These are phyloP conservation scores for Hyaloperonospora brassicae DNA, from an alignment of 352 stramenopile genomes.

Conservation along the genomic window DNA sequence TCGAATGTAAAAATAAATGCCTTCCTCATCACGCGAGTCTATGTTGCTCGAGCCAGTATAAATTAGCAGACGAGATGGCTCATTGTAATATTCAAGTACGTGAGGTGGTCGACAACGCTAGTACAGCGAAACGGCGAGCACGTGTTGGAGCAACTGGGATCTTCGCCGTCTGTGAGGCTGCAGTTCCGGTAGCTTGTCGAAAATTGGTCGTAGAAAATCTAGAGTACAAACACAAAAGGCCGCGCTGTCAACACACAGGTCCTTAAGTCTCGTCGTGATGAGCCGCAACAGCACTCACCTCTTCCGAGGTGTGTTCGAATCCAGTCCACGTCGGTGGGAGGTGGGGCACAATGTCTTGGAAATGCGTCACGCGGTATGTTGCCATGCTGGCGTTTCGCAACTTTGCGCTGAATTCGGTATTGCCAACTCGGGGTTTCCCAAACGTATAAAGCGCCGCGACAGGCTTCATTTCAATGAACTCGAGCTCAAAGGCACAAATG, in stretches of 20 bases:
- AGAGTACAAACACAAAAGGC: not conserved
- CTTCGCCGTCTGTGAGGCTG: conserved; percentile 51
- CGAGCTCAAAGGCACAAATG: conserved; percentile 69
- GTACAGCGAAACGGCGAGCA: conserved; percentile 71
- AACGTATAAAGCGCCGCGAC: conserved; percentile 64
- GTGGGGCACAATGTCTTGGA: conserved; percentile 67
- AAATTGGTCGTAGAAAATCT: conserved; percentile 83
- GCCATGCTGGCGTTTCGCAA: conserved; percentile 48
- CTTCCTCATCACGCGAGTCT: too few species aligned
- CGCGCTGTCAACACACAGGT: too few species aligned
- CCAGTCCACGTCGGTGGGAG: conserved; percentile 68
- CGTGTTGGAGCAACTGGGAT: conserved; percentile 53
- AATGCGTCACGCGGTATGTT: conserved; percentile 73
- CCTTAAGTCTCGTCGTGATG: too few species aligned
- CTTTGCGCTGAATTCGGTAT: conserved; percentile 47
- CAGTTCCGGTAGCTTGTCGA: conserved; percentile 54
- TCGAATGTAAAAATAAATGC: too few species aligned
- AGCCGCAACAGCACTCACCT: conserved; percentile 27
- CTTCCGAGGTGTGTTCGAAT: conserved; percentile 63
- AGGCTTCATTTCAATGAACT: conserved; percentile 47
- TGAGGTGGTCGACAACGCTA: conserved; percentile 80
- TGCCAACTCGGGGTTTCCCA: conserved; percentile 69
- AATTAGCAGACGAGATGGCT: conserved; percentile 76
- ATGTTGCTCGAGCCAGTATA: not conserved
- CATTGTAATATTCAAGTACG: conserved; percentile 85